Percentiles rank a stretch among this genome's conserved stretches.
These are phyloP conservation scores for Pelargonium cotyledonis DNA, from an alignment of 441 rosid species.

Conservation along the genomic window DNA sequence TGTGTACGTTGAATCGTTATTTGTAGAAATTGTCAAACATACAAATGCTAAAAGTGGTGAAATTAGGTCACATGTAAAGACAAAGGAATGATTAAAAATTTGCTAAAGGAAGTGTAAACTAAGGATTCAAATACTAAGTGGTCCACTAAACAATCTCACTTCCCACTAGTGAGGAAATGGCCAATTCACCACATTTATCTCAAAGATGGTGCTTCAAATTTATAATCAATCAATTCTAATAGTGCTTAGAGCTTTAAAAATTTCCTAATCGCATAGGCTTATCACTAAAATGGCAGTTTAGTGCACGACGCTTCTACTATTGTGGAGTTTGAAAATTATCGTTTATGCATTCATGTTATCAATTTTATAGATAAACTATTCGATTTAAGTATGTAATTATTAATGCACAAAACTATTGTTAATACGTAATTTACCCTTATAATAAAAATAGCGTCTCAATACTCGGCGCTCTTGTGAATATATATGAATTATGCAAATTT, in stretches of 20 bases:
- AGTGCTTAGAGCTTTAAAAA: neutral
- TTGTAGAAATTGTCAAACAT: neutral
- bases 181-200: neutral
- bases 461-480: too few relatives aligned
- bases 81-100: neutral
- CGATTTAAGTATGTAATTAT: too few relatives aligned
- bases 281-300: neutral
- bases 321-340: too few relatives aligned
- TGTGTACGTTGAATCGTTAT: neutral
- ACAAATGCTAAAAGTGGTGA: neutral
- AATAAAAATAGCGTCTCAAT: too few relatives aligned
- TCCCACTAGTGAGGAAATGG: neutral
- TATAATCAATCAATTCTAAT: too few relatives aligned
- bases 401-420: too few relatives aligned
- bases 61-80: conserved; percentile 1
- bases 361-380: too few relatives aligned
- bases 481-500: too few relatives aligned
- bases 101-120: neutral
- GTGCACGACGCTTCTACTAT: too few relatives aligned
- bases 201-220: neutral
- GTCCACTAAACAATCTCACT: neutral
- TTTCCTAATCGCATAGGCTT: neutral
- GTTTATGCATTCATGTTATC: too few relatives aligned
- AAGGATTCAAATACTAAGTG: neutral
- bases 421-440: too few relatives aligned